A percentile compares a stretch with the other conserved stretches of the same genome.
Conservation (phyloP, 2,329 filamentous ascomycete genomes). For the Cryphonectria naterciae region DNA sequence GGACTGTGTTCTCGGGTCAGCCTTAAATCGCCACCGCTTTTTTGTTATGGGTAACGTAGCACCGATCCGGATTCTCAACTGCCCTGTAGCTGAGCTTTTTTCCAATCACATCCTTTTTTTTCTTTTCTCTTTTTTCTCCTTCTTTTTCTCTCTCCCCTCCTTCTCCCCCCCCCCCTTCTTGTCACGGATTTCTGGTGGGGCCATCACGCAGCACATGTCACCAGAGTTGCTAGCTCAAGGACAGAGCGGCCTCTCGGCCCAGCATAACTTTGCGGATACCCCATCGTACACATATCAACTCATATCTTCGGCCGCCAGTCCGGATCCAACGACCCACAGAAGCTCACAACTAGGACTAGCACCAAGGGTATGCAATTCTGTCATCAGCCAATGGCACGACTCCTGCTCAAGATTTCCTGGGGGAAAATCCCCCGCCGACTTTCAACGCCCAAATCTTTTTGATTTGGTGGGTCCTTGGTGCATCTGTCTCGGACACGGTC, state of each 20-base stretch:
- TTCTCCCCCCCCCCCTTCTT: no score
- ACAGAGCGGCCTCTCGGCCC: background rate
- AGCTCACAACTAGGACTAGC: background rate
- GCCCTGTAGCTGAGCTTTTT: background rate
- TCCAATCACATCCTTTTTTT: background rate
- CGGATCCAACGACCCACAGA: background rate
- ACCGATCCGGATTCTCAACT: background rate
- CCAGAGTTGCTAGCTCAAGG: background rate
- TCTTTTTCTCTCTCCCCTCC: background rate
- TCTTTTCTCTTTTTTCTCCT: no score
- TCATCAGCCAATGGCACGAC: background rate
- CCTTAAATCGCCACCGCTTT: constrained; percentile 28
- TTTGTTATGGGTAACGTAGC: constrained; percentile 8
- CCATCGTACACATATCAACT: background rate
- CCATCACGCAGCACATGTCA: background rate
- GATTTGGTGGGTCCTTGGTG: constrained; percentile 14
- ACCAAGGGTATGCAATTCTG: background rate
- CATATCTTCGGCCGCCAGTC: background rate
- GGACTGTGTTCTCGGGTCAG: constrained; percentile 13
- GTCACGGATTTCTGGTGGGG: background rate
- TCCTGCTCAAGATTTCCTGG: background rate
- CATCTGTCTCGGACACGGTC: constrained; percentile 18
- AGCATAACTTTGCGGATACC: background rate
- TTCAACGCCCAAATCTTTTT: background rate
- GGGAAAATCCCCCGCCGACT: background rate